phyloP scores from a whole-genome alignment of 352 stramenopile genomes.

The Blastocystis sp. region DNA sequence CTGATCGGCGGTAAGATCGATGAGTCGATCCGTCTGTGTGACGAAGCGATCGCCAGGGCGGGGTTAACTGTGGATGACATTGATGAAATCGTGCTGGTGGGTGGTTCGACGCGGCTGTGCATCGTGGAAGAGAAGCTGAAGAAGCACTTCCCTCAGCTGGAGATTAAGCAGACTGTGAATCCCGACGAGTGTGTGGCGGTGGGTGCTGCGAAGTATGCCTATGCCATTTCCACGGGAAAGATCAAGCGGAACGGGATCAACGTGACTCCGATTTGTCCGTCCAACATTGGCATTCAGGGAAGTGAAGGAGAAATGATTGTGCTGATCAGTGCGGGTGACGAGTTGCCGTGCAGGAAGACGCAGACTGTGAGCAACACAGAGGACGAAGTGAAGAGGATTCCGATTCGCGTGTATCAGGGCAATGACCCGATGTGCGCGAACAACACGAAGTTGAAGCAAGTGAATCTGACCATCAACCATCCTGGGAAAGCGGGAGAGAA shows the following conservation, averaged over 20 bases:
- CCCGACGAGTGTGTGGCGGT: constrained; percentile 67
- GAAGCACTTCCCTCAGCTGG: background rate
- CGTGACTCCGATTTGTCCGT: background rate
- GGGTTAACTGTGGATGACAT: constrained; percentile 40
- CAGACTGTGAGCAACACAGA: background rate
- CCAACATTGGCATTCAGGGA: background rate
- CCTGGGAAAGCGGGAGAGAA: background rate
- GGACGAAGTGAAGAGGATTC: background rate
- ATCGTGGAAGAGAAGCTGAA: constrained; percentile 32
- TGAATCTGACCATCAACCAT: background rate
- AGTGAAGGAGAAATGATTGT: background rate
- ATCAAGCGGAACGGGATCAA: background rate
- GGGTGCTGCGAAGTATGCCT: constrained; percentile 61
- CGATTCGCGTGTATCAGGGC: background rate
- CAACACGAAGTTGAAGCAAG: background rate
- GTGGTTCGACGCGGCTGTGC: constrained; percentile 49
- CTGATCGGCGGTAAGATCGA: background rate
- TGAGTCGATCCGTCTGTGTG: background rate
- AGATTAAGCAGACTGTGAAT: constrained; percentile 41
- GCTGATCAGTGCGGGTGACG: background rate
- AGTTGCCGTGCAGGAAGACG: background rate
- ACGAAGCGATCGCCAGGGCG: background rate
- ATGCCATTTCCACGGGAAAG: background rate
- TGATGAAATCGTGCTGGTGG: constrained; percentile 60
- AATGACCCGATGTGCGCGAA: background rate